Base-by-base conservation (phyloP, 192 early-diverging fungal species). In the Glomus cerebriforme region DNA sequence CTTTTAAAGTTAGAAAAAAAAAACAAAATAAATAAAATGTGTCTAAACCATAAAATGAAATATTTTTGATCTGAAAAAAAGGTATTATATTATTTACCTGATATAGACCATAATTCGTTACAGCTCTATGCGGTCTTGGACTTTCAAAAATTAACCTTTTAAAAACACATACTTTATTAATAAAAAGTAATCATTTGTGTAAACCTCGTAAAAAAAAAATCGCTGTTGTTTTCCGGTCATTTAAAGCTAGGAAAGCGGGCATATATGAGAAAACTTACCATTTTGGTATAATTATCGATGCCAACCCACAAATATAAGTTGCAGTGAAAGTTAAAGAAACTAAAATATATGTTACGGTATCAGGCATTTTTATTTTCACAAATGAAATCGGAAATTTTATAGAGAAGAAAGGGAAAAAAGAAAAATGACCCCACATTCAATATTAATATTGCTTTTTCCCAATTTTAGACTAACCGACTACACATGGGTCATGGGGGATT, bases 51-150 rank as follows among this genome's bases (percentile, higher is more conserved):
- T 35, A 22, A 22, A 67, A 34, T 17, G 12, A 35, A 26, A n/a
- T 27, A 6, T 27, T 27, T 31, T 31, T 64, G 27, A 29, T 15
- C 63, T 24, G 27, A 64, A 27, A 32, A 10, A 64, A 27, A 27
- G 27, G 29, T 2, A 3, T 12, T 2, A 13, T 24, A 58, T 37
- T 63, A 17, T 26, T 69, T 78, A 78, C 77, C 31, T 13, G 13
- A 69, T 59, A 78, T 49, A 78, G 17, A 69, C 77, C 77, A 78
- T 78, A 78, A 59, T 69, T 69, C 10, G 63, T 69, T 24, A 22
- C 29, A n/a, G 77, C 22, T 27, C 35, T 43, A 27, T 65, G 47
- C 39, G 77, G 77, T 26, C 47, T 67, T 39, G 66, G 32, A n/a
- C 32, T 69, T 78, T 78, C 63, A 35, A 59, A 78, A 24, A 58